Percentiles rank a stretch among this genome's conserved stretches.
These are phyloP conservation scores for Leptographium flavum DNA, from an alignment of 2,329 filamentous ascomycete genomes.

Conservation along the genomic window DNA sequence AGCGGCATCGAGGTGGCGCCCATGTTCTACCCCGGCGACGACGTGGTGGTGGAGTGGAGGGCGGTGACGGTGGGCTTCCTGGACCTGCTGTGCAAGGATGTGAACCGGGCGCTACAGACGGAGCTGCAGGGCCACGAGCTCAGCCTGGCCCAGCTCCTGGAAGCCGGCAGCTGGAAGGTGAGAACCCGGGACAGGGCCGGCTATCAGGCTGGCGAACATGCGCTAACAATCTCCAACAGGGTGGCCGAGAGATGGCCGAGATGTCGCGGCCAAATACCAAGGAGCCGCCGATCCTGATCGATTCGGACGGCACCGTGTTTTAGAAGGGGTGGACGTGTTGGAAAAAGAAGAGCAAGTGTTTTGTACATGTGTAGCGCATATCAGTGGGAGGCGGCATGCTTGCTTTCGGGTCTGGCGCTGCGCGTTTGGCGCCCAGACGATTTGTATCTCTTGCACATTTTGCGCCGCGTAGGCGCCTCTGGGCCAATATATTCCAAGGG, in stretches of 20 bases:
- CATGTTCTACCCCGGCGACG: slow-evolving; percentile 44
- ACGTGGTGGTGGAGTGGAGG: slow-evolving; percentile 53
- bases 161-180: slow-evolving; percentile 97
- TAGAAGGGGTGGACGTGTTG: not conserved
- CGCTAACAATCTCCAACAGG: slow-evolving; percentile 35
- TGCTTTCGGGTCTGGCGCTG: not conserved
- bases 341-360: not conserved
- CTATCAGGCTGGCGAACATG: not conserved
- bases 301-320: slow-evolving; percentile 94
- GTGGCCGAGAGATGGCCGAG: slow-evolving; percentile 89
- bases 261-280: slow-evolving; percentile 92
- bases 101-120: slow-evolving; percentile 47
- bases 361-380: not conserved
- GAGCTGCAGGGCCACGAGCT: slow-evolving; percentile 58
- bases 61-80: slow-evolving; percentile 47
- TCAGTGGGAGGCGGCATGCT: not conserved
- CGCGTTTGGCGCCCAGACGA: not conserved
- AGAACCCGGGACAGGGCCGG: no score
- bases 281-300: slow-evolving; percentile 88
- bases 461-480: not conserved
- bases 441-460: not conserved
- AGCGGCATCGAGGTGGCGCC: slow-evolving; percentile 41
- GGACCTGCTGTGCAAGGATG: slow-evolving; percentile 35
- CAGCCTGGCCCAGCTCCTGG: slow-evolving; percentile 74
- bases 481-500: not conserved